A percentile compares a stretch with the other conserved stretches of the same genome.
Conservation (phyloP, 2,329 filamentous ascomycete genomes). For the Periglandula ipomoeae region DNA sequence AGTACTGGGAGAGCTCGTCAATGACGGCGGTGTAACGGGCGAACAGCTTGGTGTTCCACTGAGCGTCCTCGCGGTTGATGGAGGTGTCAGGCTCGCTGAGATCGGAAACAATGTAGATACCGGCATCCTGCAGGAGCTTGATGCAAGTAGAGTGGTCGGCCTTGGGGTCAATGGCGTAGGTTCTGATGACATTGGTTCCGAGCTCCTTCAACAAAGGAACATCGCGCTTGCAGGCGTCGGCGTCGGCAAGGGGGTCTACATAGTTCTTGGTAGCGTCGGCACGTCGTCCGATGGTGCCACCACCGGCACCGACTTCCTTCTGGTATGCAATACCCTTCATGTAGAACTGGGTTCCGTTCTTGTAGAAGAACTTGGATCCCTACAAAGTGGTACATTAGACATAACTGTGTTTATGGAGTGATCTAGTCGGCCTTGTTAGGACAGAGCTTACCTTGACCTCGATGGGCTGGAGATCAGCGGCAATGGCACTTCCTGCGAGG, state of each 20-base stretch:
- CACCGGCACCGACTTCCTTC: constrained; percentile 57
- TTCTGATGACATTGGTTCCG: constrained; percentile 86
- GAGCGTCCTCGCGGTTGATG: constrained; percentile 72
- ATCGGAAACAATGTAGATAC: constrained; percentile 94
- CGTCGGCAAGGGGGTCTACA: constrained; percentile 73
- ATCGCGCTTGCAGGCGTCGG: constrained; percentile 67
- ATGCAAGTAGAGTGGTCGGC: constrained; percentile 77
- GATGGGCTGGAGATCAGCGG: constrained; percentile 46
- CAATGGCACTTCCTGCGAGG: constrained; percentile 31
- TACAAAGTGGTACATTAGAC: constrained; percentile 20
- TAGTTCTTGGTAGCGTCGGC: constrained; percentile 40
- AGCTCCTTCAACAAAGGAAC: constrained; percentile 71
- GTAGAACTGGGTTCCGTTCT: constrained; percentile 60
- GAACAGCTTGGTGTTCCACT: constrained; percentile 74
- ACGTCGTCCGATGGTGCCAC: constrained; percentile 31
- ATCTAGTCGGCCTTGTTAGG: too few relatives aligned
- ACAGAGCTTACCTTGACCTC: constrained; percentile 54
- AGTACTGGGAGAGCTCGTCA: constrained; percentile 71
- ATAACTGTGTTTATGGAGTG: background rate
- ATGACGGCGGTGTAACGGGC: constrained; percentile 75
- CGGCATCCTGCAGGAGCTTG: constrained; percentile 68
- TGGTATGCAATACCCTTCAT: constrained; percentile 96
- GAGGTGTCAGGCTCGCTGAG: constrained; percentile 72
- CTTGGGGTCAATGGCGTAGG: constrained; percentile 82
- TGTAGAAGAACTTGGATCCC: constrained; percentile 84